Conservation (phyloP, 2,329 filamentous ascomycete species). For the Colletotrichum caudatum region DNA sequence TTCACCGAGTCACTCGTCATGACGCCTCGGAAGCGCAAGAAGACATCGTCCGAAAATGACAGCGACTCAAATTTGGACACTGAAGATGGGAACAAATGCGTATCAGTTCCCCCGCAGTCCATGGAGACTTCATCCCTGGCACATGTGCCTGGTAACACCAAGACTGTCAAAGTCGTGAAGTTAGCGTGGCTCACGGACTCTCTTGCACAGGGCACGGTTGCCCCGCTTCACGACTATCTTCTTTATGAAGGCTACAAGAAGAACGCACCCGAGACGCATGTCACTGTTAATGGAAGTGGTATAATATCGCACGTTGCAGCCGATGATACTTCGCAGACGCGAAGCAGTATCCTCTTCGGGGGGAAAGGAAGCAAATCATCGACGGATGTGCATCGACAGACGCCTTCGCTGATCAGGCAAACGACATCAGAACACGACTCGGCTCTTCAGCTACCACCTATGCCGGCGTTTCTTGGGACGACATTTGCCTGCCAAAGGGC, state of each 20-base stretch:
- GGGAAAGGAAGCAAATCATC: not conserved
- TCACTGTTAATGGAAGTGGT: constrained; percentile 36
- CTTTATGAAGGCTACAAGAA: constrained; percentile 64
- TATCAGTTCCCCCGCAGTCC: not conserved
- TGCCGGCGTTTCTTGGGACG: constrained; percentile 65
- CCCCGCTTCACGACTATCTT: constrained; percentile 64
- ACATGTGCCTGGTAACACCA: constrained; percentile 42
- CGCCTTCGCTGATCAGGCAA: constrained; percentile 67
- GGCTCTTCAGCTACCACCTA: constrained; percentile 65
- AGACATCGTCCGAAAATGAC: constrained; percentile 41
- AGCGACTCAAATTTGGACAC: constrained; percentile 44
- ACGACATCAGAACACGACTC: constrained; percentile 85
- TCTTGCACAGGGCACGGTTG: constrained; percentile 55
- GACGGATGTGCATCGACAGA: constrained; percentile 4
- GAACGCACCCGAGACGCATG: not conserved
- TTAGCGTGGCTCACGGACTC: constrained; percentile 70
- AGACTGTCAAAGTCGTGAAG: constrained; percentile 64
- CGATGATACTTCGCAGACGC: not conserved
- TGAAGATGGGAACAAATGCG: constrained; percentile 10
- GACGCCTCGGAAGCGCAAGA: not conserved
- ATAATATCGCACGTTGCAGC: constrained; percentile 43
- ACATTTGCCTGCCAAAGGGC: constrained; percentile 85
- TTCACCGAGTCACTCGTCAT: not conserved
- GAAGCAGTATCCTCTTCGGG: not conserved
- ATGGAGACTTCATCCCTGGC: not conserved